Base-by-base conservation (phyloP, 306 rosid genomes). In the Cicer bijugum region DNA sequence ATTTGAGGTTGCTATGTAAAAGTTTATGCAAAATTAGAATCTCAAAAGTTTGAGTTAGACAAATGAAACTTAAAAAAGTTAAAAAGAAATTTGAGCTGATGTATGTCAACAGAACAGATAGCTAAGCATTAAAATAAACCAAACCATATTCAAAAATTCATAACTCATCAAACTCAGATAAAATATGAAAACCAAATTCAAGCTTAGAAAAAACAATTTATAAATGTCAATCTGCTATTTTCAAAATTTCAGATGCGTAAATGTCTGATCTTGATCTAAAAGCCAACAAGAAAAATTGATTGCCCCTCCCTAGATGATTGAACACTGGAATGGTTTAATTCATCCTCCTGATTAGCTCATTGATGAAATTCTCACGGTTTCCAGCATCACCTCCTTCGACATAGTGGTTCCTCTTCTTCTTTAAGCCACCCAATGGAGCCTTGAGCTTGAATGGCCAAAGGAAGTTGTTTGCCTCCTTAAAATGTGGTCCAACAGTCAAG, bases 381-480 rank as follows among this genome's bases (percentile, higher is more conserved):
- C 98, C 98, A 0, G 98, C 98, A 81, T 93, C 98, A 53, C 97
- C 98, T 2, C 98, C 98, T 63, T 89, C 98, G 9, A 92, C 98
- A 44, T 92, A 92, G 72, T 92, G 97, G 86, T 92, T 92, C 70
- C 98, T 83, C 90, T 92, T 92, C 82, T 93, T 93, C 83, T 93
- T 82, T 35, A 93, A 79, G 15, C 98, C 98, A 44, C 98, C 93
- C 89, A 90, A 59, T 6, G 98, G 98, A 4, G 98, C 98, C 90
- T 87, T 92, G 14, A 92, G 95, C 89, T 92, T 90, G 60, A 93
- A 90, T 42, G 98, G 97, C 97, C 98, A 93, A 2, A 93, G 88
- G 79, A 87, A 91, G 85, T 91, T 93, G 78, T 91, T 91, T 48
- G 98, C 96, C 81, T 90, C 91, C 91, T 83, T 92, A 12, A 92